A percentile compares a stretch with the other conserved stretches of the same genome.
These are phyloP conservation scores for Botryotinia convoluta DNA, from an alignment of 2,329 filamentous ascomycete genomes.

Conservation along the genomic window DNA sequence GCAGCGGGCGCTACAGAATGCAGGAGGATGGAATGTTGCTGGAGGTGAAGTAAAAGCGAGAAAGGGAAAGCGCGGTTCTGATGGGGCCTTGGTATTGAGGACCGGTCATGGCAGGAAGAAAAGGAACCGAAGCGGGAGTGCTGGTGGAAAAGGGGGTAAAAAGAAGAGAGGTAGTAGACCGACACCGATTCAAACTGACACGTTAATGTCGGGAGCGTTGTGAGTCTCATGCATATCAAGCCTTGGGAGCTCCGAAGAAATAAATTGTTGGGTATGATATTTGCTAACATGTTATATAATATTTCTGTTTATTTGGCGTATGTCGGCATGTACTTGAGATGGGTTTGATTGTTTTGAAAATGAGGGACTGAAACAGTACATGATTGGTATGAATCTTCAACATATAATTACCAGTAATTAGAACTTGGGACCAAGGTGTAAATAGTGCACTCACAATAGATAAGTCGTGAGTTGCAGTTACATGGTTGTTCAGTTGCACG, in stretches of 20 bases:
- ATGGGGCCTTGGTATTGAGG: neutral
- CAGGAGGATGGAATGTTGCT: neutral
- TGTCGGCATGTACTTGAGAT: neutral
- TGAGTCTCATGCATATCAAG: neutral
- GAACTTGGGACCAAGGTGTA: neutral
- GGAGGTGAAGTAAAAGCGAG: no score
- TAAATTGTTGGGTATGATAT: neutral
- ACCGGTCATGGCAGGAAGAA: neutral
- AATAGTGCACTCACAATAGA: neutral
- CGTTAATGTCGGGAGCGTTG: conserved; percentile 1
- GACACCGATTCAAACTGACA: neutral
- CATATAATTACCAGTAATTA: neutral
- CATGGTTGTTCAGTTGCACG: neutral
- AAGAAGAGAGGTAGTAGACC: neutral
- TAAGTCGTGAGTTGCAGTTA: neutral
- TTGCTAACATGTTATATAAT: neutral
- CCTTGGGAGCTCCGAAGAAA: neutral
- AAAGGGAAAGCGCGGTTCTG: neutral
- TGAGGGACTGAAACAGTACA: neutral
- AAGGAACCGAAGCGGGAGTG: neutral
- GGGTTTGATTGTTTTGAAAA: neutral
- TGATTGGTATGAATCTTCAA: neutral
- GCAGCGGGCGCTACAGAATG: neutral
- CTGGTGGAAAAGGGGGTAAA: neutral
- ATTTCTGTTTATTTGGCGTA: neutral